phyloP scores from a whole-genome alignment of 306 rosid genomes.

The Quercus variabilis region DNA sequence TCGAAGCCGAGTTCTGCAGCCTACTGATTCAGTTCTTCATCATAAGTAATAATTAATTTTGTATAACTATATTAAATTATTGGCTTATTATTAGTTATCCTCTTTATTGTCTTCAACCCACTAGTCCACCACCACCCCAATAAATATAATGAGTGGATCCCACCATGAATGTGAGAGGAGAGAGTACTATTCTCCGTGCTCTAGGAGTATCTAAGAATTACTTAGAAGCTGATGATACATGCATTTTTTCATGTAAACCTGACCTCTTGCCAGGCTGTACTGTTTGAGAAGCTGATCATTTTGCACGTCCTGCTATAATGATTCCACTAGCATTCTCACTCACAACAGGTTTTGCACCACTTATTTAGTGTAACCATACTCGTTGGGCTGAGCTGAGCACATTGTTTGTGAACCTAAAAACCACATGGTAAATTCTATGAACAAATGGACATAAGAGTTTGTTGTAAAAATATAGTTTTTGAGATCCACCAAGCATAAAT shows the following conservation, averaged over 20 bases:
- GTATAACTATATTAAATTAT: not conserved
- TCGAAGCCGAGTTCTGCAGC: too few relatives aligned
- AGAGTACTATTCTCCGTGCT: too few relatives aligned
- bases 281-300: constrained; percentile 64
- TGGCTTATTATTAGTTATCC: not conserved
- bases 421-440: constrained; percentile 1
- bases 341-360: constrained; percentile 89
- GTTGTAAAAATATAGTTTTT: not conserved
- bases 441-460: not conserved
- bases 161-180: too few relatives aligned
- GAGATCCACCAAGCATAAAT: not conserved
- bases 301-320: constrained; percentile 97
- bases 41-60: not conserved
- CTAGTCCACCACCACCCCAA: too few relatives aligned
- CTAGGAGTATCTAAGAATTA: too few relatives aligned
- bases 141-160: too few relatives aligned
- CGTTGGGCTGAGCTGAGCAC: constrained; percentile 96
- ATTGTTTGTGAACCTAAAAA: constrained; percentile 79
- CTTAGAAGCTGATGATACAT: constrained; percentile 3
- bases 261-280: constrained; percentile 69
- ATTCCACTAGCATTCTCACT: constrained; percentile 78
- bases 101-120: too few relatives aligned
- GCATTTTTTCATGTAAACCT: constrained; percentile 27
- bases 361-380: constrained; percentile 88
- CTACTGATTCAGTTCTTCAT: too few relatives aligned